A percentile compares a stretch with the other conserved stretches of the same genome.
phyloP scores from a whole-genome alignment of 441 rosid species.

The Eutrema salsugineum region DNA sequence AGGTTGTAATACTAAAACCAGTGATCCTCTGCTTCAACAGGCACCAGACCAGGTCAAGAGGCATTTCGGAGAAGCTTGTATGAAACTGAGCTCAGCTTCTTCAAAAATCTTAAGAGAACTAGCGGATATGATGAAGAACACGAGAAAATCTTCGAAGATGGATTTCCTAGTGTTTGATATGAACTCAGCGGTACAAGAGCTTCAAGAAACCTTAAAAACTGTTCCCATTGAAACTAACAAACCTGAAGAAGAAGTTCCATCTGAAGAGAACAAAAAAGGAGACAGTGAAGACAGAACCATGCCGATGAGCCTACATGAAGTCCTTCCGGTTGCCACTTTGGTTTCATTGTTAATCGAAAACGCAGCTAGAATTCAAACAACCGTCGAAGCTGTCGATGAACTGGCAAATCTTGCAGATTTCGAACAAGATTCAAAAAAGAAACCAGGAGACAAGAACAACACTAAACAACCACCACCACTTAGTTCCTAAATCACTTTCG shows the following conservation, averaged over 20 bases:
- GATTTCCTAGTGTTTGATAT: slow-evolving; percentile 43
- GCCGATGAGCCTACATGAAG: slow-evolving; percentile 35
- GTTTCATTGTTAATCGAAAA: slow-evolving; percentile 49
- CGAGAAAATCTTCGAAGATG: slow-evolving; percentile 42
- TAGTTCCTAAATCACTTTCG: slow-evolving; percentile 9
- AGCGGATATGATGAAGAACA: slow-evolving; percentile 38
- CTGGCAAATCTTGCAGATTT: slow-evolving; percentile 45
- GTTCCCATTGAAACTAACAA: slow-evolving; percentile 30
- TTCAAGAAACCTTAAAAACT: slow-evolving; percentile 43
- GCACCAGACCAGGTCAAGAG: slow-evolving; percentile 40
- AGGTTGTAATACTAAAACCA: slow-evolving; percentile 8
- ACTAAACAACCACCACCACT: slow-evolving; percentile 22
- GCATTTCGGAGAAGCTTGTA: slow-evolving; percentile 37
- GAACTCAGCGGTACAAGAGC: slow-evolving; percentile 53
- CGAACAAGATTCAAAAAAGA: slow-evolving; percentile 34
- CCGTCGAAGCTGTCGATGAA: slow-evolving; percentile 42
- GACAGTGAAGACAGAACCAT: slow-evolving; percentile 19
- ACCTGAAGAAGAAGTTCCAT: slow-evolving; percentile 18
- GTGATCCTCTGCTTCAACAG: slow-evolving; percentile 30
- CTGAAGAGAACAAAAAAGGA: slow-evolving; percentile 11
- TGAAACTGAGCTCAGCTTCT: slow-evolving; percentile 37
- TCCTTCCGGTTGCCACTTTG: slow-evolving; percentile 47
- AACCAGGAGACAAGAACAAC: slow-evolving; percentile 26
- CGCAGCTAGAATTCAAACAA: slow-evolving; percentile 41
- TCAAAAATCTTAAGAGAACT: slow-evolving; percentile 47